Base-by-base conservation (phyloP, 2,329 filamentous ascomycete species). In the Sclerotinia subarctica region DNA sequence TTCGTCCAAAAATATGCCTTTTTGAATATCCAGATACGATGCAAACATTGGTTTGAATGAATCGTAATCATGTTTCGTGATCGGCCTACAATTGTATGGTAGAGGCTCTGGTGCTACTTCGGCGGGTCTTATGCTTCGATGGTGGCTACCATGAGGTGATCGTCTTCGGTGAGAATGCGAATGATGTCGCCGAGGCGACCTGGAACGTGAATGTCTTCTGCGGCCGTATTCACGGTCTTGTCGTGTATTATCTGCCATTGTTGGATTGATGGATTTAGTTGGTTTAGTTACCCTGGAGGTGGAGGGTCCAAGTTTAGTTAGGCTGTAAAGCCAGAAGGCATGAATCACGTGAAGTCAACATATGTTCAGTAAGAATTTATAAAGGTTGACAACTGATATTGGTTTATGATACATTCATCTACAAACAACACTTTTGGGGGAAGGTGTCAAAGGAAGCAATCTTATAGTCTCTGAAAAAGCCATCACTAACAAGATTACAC, bases 11-110 rank as follows among this genome's bases (percentile, higher is more conserved):
- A 89, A 81, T 52, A 91, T 84, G 51, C 88, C 84, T 80, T 97
- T 97, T 79, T 98, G 94, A 46, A 97, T 86, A 73, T 94, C 91
- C 35, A 98, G 84, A 74, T 97, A 98, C 59, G 91, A 86, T 21
- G 89, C 91, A 71, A 97, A 92, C 69, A 97, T 82, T 0, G 90
- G 85, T 70, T 85, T 84, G 75, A 92, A 93, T 0, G 80, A 74
- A 1, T 81, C 78, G n/a, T 90, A 82, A 72, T 96, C 91, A 65
- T 84, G 82, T 75, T 90, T 94, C 10, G 84, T 85, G 5, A 97
- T 82, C 54, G 82, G 81, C 17, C 85, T 84, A 4, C 91, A 88
- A 64, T 84, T 82, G 74, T 87, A 89, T 0, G 93, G 93, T 13
- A 96, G 82, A 21, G 24, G 67, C 67, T 21, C 47, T 32, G 49